Base-by-base conservation (phyloP, 192 early-diverging fungal genomes). In the Rhizoclosmatium globosum region DNA sequence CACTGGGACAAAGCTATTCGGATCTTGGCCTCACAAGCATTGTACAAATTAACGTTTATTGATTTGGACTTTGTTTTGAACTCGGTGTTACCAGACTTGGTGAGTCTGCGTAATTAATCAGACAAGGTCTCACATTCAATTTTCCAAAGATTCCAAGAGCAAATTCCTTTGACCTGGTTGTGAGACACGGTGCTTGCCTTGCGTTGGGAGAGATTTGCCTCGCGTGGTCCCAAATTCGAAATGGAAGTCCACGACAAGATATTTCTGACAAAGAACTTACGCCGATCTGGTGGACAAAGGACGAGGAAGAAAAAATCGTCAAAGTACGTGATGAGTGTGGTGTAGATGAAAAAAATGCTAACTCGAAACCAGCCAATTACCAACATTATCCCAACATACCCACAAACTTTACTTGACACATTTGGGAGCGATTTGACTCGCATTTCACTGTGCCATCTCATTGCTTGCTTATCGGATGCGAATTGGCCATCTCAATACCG, bases 1-100 rank as follows among this genome's bases (percentile, higher is more conserved):
- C 97, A 99, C 78, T 99, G 98, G 98, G 97, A 99, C 75, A 82
- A 89, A 58, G 71, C 81, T 39, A 92, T 97, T 64, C 90, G 98
- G 3, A 88, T 90, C 17, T 83, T 97, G 42, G 93, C 93, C 0
- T 91, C 94, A 13, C 89, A 93, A 43, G 84, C 95, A 0, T 83
- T 99, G 77, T 84, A 85, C 7, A 85, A 82, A 23, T 82, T 99
- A 21, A 88, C 90, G 11, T 46, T 62, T 47, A 64, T 86, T n/a
- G 80, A 86, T 61, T 45, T 67, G 44, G 13, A 57, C 39, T 82
- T 80, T 47, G 77, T 82, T 11, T 60, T 78, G 42, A 48, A 38
- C 4, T 23, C 21, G 15, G 71, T 77, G 2, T 61, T 82, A 44
- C 77, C 73, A 39, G 74, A 43, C 3, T 56, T 82, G 71, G 83